Conservation (phyloP, 495 filamentous ascomycete species). For the Penicillium verhagenii region DNA sequence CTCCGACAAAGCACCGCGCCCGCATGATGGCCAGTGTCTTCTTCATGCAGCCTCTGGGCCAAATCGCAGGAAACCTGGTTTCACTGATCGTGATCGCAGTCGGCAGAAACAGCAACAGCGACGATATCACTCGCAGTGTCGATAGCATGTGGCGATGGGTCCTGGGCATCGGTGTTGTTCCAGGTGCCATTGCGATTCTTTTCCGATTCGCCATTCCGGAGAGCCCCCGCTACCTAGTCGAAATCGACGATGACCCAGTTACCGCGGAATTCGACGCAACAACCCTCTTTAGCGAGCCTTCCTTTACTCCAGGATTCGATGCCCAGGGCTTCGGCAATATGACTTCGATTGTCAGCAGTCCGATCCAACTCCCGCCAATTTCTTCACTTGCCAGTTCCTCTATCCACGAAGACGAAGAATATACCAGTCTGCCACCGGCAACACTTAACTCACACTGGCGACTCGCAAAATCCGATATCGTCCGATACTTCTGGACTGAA, state of each 20-base stretch:
- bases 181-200: slow-evolving; percentile 56
- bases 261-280: slow-evolving; percentile 48
- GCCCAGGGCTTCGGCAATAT: slow-evolving; percentile 6
- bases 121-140: slow-evolving; percentile 36
- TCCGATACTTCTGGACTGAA: slow-evolving; percentile 48
- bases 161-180: slow-evolving; percentile 58
- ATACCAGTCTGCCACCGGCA: slow-evolving; percentile 26
- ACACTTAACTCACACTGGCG: slow-evolving; percentile 47
- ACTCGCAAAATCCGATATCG: slow-evolving; percentile 40
- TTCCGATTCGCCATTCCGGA: slow-evolving; percentile 64
- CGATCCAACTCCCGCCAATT: slow-evolving; percentile 22
- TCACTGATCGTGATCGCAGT: slow-evolving; percentile 45
- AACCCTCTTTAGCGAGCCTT: slow-evolving; percentile 33
- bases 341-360: slow-evolving; percentile 7
- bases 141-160: slow-evolving; percentile 61
- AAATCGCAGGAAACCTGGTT: slow-evolving; percentile 58
- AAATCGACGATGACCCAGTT: slow-evolving; percentile 49
- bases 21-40: slow-evolving; percentile 68
- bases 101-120: slow-evolving; percentile 26
- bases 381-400: slow-evolving; percentile 30
- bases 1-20: slow-evolving; percentile 56
- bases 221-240: slow-evolving; percentile 55
- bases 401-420: slow-evolving; percentile 24
- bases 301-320: slow-evolving; percentile 17
- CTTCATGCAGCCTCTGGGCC: slow-evolving; percentile 64